Evolutionary conservation across 1,139 yeast species (phyloP), one percentile per base, ranked within the genome.

Genomic region (Blastobotrys malaysiensis): DNA sequence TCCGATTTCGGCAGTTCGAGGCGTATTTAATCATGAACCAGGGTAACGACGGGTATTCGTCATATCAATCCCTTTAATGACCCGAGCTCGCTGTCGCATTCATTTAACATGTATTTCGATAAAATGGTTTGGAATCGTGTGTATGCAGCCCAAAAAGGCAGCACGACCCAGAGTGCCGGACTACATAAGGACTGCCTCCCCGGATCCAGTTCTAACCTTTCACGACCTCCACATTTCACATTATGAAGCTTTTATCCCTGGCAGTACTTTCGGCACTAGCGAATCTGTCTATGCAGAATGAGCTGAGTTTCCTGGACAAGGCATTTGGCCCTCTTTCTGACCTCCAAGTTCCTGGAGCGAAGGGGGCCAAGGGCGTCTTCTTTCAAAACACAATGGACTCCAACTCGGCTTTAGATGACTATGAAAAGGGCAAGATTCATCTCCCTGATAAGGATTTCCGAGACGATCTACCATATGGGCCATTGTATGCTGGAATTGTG

Each of bases 401-500:
- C 39, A 31, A 31, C 16, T 31, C 39, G 14, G 39, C 39, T 31
- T 16, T 36, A 6, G 45, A 43, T 9, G 52, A 48, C 24, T 46
- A 45, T 14, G 51, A 54, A 22, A 44, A 43, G 4, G 52, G 54
- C 9, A 44, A 18, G 7, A 46, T 48, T 1, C n/a, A 36, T 6
- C 46, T 53, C 44, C 58, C 58, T 2, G 24, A 49, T 5, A 46
- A 46, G 21, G 58, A 55, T 26, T 55, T 26, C 45, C 36, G 43
- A 9, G 58, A 45, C 9, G 58, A 55, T 39, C 16, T 55, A 26
- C 48, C 24, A 11, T 49, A 49, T 1, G 56, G 56, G 3, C 58
- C 58, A 11, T 26, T 55, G 27, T 55, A 49, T 21, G 27, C 58
- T 1, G 58, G 58, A 19, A 59, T 59, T 46, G 61, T 57, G 19